Conservation (phyloP, 1,139 yeast genomes). For the Magnusiomyces clavatus region DNA sequence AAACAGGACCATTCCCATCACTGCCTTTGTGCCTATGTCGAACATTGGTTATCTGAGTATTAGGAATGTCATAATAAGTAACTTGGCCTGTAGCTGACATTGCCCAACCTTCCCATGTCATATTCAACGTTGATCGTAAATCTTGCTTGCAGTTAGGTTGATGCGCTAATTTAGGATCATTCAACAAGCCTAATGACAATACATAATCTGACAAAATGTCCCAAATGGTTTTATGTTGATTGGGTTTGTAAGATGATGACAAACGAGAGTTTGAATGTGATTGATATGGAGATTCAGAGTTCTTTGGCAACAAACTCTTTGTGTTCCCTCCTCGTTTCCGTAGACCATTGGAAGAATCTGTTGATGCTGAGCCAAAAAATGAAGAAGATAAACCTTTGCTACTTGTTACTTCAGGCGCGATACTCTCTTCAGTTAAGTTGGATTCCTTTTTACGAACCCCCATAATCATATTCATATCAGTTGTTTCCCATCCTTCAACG, state of each 20-base stretch:
- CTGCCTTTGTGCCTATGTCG: conserved; percentile 20
- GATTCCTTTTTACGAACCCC: conserved; percentile 50
- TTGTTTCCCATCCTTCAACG: conserved; percentile 70
- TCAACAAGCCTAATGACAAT: neutral
- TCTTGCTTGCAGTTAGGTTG: conserved; percentile 4
- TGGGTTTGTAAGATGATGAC: too few relatives aligned
- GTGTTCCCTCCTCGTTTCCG: too few relatives aligned
- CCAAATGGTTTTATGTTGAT: too few relatives aligned
- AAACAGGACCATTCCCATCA: neutral
- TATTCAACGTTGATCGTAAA: conserved; percentile 18
- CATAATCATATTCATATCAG: conserved; percentile 68
- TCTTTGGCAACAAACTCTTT: neutral
- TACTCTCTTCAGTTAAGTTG: neutral
- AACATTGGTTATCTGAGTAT: conserved; percentile 12
- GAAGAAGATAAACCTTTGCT: neutral
- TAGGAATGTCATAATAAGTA: conserved; percentile 54
- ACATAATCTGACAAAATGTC: too few relatives aligned
- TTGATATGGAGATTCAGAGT: neutral
- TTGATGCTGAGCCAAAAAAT: too few relatives aligned
- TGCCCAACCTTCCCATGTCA: conserved; percentile 75
- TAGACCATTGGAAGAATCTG: too few relatives aligned
- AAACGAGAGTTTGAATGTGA: too few relatives aligned
- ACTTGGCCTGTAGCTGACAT: conserved; percentile 58
- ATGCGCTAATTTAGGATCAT: neutral
- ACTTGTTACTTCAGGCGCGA: neutral